Base-by-base conservation (phyloP, 306 rosid genomes). In the Rosa persica region DNA sequence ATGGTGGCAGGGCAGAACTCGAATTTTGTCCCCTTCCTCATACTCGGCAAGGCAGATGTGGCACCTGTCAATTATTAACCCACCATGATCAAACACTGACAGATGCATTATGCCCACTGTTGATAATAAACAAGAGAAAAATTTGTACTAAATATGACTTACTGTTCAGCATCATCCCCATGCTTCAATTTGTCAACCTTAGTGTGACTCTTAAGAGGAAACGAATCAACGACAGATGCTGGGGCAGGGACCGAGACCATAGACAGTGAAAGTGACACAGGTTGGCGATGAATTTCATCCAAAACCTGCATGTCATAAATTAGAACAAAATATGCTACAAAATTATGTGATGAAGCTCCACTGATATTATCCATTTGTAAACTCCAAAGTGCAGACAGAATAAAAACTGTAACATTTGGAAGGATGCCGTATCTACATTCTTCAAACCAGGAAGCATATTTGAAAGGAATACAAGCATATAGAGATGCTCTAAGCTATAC, bases 231-330 rank as follows among this genome's bases (percentile, higher is more conserved):
- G 12, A 95, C 64, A 74, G 95, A 87, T 81, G 88, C 96, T 8
- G 99, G 97, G 22, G 99, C 99, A 12, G 99, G 98, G 46, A 89
- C 87, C n/a, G 98, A 91, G 82, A 89, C 96, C 92, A 91, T 86
- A 19, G 96, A 93, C 3, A 90, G 86, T 78, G 98, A 88, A 77
- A 91, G 90, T 23, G 97, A 89, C 47, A 80, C 90, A 11, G 99
- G 97, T 75, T 95, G 98, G 72, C 93, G 88, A 67, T 93, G 98
- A 81, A 95, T 93, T 86, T 95, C 99, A 91, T 95, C 98, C 88
- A 95, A 86, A 74, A 95, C 99, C 99, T 95, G 81, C 76, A 82
- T 16, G 25, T 74, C 44, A 72, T 36, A 75, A 51, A 77, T 75
- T 72, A 72, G 55, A 42, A 70, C 30, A 48, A 79, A 58, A 11